A percentile compares a stretch with the other conserved stretches of the same genome.
These are phyloP conservation scores for Thalassiosira livingstoniorum DNA, from an alignment of 352 stramenopile genomes.

Conservation along the genomic window DNA sequence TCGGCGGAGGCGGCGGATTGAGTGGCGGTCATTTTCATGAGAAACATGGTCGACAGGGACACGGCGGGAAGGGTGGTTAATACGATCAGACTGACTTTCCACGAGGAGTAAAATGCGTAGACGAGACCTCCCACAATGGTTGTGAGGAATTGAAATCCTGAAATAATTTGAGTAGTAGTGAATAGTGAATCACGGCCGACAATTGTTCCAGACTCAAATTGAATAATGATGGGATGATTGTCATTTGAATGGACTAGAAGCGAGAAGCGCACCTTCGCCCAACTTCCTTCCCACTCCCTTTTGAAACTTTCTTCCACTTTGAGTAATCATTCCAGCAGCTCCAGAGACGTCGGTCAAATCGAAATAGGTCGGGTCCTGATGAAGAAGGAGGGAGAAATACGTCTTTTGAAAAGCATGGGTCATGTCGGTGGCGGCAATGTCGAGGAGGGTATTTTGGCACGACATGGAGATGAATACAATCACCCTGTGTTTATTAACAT, in stretches of 20 bases:
- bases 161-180: too few species aligned
- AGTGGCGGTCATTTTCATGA: conserved; percentile 51
- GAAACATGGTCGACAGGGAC: conserved; percentile 27
- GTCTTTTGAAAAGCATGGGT: conserved; percentile 49
- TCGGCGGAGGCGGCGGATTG: conserved; percentile 42
- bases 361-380: conserved; percentile 70
- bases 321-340: conserved; percentile 55
- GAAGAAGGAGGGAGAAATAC: conserved; percentile 61
- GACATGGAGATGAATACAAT: conserved; percentile 62
- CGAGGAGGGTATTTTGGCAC: conserved; percentile 50
- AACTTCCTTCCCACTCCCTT: conserved; percentile 26
- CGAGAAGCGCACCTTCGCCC: neutral
- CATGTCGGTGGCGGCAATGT: conserved; percentile 59
- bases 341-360: conserved; percentile 64
- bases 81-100: conserved; percentile 50
- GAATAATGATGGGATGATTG: neutral
- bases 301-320: conserved; percentile 60
- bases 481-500: conserved; percentile 6
- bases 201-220: neutral
- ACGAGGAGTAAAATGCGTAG: conserved; percentile 64
- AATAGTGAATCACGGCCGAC: too few species aligned
- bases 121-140: conserved; percentile 54
- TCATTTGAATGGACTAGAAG: neutral
- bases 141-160: conserved; percentile 62
- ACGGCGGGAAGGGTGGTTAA: conserved; percentile 62